A percentile compares a stretch with the other conserved stretches of the same genome.
Conservation (phyloP, 768 basidiomycete genomes). For the Leccinum longicurvipes region DNA sequence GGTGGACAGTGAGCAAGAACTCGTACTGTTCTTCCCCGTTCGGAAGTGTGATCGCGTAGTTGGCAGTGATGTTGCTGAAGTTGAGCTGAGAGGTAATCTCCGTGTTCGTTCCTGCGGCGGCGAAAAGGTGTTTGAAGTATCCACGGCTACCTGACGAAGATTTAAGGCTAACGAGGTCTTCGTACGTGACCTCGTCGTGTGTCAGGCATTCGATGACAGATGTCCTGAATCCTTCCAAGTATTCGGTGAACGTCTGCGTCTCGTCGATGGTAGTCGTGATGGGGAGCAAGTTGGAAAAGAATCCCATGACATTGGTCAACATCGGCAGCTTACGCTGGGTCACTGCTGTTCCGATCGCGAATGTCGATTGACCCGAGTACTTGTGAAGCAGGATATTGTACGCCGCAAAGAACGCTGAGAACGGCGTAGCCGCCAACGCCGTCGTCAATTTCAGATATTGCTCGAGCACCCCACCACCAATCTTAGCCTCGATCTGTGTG, state of each 20-base stretch:
- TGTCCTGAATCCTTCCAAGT: constrained; percentile 22
- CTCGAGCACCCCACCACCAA: constrained; percentile 16
- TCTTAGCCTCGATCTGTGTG: constrained; percentile 26
- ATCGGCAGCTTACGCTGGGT: constrained; percentile 30
- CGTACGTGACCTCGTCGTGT: constrained; percentile 30
- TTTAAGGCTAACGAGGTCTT: constrained; percentile 28
- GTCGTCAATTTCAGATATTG: constrained; percentile 20
- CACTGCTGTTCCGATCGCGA: constrained; percentile 30
- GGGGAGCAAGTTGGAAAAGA: constrained; percentile 31
- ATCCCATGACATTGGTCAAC: constrained; percentile 26
- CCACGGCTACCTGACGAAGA: constrained; percentile 23
- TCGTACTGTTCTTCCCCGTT: constrained; percentile 28
- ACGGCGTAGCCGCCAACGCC: constrained; percentile 19
- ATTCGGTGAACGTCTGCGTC: constrained; percentile 21
- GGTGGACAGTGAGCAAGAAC: constrained; percentile 24
- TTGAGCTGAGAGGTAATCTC: constrained; percentile 23
- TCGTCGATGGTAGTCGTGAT: constrained; percentile 28
- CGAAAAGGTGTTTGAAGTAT: constrained; percentile 33
- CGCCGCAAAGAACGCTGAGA: constrained; percentile 31
- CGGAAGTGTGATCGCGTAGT: constrained; percentile 22
- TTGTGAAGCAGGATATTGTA: constrained; percentile 33
- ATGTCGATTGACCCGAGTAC: constrained; percentile 28
- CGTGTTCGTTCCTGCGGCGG: constrained; percentile 9
- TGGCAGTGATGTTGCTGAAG: constrained; percentile 10
- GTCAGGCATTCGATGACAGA: constrained; percentile 20